Evolutionary conservation across 2,329 filamentous ascomycete genomes (phyloP).

Genomic region (Fusarium pseudograminearum): DNA sequence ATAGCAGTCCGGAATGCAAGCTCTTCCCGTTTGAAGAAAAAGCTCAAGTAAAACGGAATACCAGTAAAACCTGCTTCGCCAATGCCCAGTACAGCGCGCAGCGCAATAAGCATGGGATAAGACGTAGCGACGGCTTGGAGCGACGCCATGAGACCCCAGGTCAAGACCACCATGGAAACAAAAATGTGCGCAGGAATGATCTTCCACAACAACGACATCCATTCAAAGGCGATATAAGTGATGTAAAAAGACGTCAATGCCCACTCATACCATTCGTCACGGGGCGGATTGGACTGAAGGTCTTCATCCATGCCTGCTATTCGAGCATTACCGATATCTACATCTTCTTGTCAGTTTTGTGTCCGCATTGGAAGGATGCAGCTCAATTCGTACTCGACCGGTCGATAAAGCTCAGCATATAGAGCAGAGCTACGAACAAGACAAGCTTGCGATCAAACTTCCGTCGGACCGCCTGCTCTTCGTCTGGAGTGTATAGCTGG

Average conservation of each 20-base stretch:
- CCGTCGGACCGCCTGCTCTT: slow-evolving; percentile 76
- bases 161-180: slow-evolving; percentile 72
- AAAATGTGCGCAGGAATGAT: slow-evolving; percentile 71
- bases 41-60: slow-evolving; percentile 72
- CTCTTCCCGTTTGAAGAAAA: slow-evolving; percentile 75
- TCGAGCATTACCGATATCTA: slow-evolving; percentile 72
- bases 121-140: slow-evolving; percentile 75
- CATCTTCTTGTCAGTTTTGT: not conserved
- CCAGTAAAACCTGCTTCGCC: slow-evolving; percentile 75
- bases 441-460: slow-evolving; percentile 85
- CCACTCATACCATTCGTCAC: slow-evolving; percentile 68
- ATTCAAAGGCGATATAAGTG: slow-evolving; percentile 73
- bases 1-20: slow-evolving; percentile 87
- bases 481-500: slow-evolving; percentile 68
- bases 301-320: slow-evolving; percentile 74
- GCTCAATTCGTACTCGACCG: slow-evolving; percentile 75
- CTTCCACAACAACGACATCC: slow-evolving; percentile 73
- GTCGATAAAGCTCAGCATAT: slow-evolving; percentile 87
- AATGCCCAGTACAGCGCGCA: slow-evolving; percentile 70
- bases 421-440: slow-evolving; percentile 83
- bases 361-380: not conserved
- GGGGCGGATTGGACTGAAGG: slow-evolving; percentile 63
- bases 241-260: slow-evolving; percentile 71
- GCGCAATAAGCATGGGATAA: slow-evolving; percentile 68
- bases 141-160: slow-evolving; percentile 84